phyloP scores from a whole-genome alignment of 2,329 filamentous ascomycete genomes.

The Neonectria magnoliae region DNA sequence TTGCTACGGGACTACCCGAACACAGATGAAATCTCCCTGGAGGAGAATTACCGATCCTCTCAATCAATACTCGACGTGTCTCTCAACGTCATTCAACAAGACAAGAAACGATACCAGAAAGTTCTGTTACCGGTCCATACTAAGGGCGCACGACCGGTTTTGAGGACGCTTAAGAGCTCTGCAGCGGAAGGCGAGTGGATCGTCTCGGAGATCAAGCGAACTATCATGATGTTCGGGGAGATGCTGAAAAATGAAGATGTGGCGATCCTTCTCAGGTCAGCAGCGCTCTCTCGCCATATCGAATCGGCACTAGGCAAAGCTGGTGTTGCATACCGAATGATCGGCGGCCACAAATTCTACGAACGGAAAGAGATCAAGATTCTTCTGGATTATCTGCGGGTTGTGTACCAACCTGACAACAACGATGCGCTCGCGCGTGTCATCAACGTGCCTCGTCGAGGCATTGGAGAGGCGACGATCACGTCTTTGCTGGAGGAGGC shows the following conservation, averaged over 20 bases:
- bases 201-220: constrained; percentile 81
- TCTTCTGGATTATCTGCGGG: constrained; percentile 86
- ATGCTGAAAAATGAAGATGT: constrained; percentile 81
- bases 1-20: constrained; percentile 81
- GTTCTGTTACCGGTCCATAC: constrained; percentile 81
- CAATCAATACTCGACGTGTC: constrained; percentile 84
- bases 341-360: constrained; percentile 90
- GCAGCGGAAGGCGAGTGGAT: constrained; percentile 87
- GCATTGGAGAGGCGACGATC: constrained; percentile 82
- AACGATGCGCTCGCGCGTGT: constrained; percentile 87
- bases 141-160: constrained; percentile 80
- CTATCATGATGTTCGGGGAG: constrained; percentile 74
- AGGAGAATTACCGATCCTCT: constrained; percentile 95
- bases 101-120: constrained; percentile 82
- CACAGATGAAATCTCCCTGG: constrained; percentile 83
- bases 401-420: constrained; percentile 85
- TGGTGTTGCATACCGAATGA: constrained; percentile 90
- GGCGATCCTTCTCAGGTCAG: constrained; percentile 87
- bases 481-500: constrained; percentile 81
- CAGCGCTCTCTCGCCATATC: constrained; percentile 83
- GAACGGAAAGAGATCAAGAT: constrained; percentile 90
- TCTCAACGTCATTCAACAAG: constrained; percentile 89
- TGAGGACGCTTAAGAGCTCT: constrained; percentile 77
- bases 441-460: constrained; percentile 84
- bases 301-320: constrained; percentile 83